A percentile compares a stretch with the other conserved stretches of the same genome.
These are phyloP conservation scores for Globisporangium nunn DNA, from an alignment of 352 stramenopile species.

Conservation along the genomic window DNA sequence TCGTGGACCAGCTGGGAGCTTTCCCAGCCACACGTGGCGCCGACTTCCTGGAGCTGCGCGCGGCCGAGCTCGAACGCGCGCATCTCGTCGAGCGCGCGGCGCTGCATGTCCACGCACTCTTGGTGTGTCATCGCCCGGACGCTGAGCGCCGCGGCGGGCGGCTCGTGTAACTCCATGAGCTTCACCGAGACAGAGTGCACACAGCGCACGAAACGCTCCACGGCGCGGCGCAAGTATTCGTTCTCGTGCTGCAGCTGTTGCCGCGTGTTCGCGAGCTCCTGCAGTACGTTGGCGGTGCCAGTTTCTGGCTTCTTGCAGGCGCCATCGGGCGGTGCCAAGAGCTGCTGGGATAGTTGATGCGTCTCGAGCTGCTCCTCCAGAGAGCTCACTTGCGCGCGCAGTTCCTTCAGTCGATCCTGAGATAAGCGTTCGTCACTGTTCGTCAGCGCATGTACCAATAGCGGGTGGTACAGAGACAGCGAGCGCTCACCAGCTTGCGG, in stretches of 20 bases:
- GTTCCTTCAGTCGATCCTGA: background rate
- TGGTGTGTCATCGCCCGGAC: slow-evolving; percentile 4
- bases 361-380: slow-evolving; percentile 4
- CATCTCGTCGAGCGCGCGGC: background rate
- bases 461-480: too few relatives aligned
- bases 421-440: too few relatives aligned
- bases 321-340: background rate
- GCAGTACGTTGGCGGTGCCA: background rate
- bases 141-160: background rate
- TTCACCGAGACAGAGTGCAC: slow-evolving; percentile 5
- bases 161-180: background rate
- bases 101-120: slow-evolving; percentile 1
- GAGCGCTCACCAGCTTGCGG: slow-evolving; percentile 6
- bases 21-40: slow-evolving; percentile 6
- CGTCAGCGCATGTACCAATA: too few relatives aligned
- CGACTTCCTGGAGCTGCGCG: background rate
- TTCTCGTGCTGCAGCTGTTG: slow-evolving; percentile 8
- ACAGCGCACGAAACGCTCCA: slow-evolving; percentile 1
- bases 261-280: background rate
- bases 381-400: slow-evolving; percentile 3
- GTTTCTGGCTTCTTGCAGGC: too few relatives aligned
- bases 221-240: slow-evolving; percentile 1
- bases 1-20: background rate
- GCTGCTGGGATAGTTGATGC: background rate
- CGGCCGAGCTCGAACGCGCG: background rate